Base-by-base conservation (phyloP, 208 protist genomes). In the Blastocrithidia nonstop region DNA sequence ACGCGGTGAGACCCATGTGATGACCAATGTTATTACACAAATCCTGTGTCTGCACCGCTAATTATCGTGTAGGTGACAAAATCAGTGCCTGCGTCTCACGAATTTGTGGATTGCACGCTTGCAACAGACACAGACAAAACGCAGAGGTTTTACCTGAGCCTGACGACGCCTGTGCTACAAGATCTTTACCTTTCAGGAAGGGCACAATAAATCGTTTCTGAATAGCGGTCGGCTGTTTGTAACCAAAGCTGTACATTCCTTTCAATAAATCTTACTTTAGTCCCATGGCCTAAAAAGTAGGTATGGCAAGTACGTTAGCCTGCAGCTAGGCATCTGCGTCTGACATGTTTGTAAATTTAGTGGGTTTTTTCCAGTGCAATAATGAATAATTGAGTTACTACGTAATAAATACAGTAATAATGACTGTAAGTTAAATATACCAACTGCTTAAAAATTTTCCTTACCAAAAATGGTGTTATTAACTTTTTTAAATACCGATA, bases 131-230 rank as follows among this genome's bases (percentile, higher is more conserved):
- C 66, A 98, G 83, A 28, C 80, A 83, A 58, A 99, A 98, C 22
- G 95, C 96, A 16, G 94, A 95, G 6, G 96, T 99, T 75, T 99
- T 99, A 36, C 97, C 98, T 9, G 97, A 98, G 17, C 97, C 96
- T 1, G 96, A 98, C 50, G 96, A 96, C 6, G 97, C 94, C 86
- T 99, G 97, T 11, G 96, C 95, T 57, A 99, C 95, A 2, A 97
- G 61, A 54, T 99, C 95, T 4, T 76, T 68, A 0, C 93, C 86
- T 35, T 83, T 55, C 24, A 83, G 32, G 39, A 96, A 80, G 0
- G 90, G 94, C 23, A 86, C 50, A 58, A 99, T 98, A 24, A 96
- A 96, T 19, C 90, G 68, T 62, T 97, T 91, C 64, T 99, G 97
- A 63, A 99, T 99, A n/a, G 93, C 94, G 7, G 94, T 98, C 11